Evolutionary conservation across 2,329 filamentous ascomycete genomes (phyloP), one percentile per base, ranked within the genome.

Genomic region (Diaporthe velutina): DNA sequence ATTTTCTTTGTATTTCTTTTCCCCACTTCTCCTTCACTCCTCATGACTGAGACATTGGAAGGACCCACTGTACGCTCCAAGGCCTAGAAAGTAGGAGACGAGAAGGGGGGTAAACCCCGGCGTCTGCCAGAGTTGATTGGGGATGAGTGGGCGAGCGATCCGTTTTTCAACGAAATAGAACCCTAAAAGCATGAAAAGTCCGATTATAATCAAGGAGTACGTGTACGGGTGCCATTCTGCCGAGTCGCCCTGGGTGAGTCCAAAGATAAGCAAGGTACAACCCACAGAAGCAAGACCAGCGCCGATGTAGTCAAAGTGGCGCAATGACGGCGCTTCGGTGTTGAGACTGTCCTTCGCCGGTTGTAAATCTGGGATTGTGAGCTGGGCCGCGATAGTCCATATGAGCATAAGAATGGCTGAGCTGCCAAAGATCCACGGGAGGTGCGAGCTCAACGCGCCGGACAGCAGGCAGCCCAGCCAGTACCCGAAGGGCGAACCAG

Each of bases 241-340:
- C 54, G 54, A 58, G 13, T n/a, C 42, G 17, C 54, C 70, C 54
- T 71, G 54, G 33, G 54, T 61, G n/a, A 71, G 55, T 10, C 70
- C 54, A 9, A 71, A 71, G 28, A 60, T 33, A 15, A 52, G 33
- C 52, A 61, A 50, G 9, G 33, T 61, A 13, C 40, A 71, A 12
- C 70, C 70, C 8, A 35, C 12, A 25, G 52, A 71, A 8, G 52
- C 52, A 17, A 35, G 30, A 40, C 38, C 40, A 50, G 45, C 52
- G 6, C 50, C 45, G 25, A 50, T 28, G 9, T 52, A 70, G 33
- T 54, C 67, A 8, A 54, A 57, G 3, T 57, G 54, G 17, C 54
- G 54, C 28, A 33, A 30, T 8, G 17, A 57, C 7, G 54, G 54
- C 15, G 54, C 54, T 30, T 57, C 28, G 13, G 15, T 9, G 30